phyloP scores from a whole-genome alignment of 345 rosid genomes.

The Eucalyptus microcorys region DNA sequence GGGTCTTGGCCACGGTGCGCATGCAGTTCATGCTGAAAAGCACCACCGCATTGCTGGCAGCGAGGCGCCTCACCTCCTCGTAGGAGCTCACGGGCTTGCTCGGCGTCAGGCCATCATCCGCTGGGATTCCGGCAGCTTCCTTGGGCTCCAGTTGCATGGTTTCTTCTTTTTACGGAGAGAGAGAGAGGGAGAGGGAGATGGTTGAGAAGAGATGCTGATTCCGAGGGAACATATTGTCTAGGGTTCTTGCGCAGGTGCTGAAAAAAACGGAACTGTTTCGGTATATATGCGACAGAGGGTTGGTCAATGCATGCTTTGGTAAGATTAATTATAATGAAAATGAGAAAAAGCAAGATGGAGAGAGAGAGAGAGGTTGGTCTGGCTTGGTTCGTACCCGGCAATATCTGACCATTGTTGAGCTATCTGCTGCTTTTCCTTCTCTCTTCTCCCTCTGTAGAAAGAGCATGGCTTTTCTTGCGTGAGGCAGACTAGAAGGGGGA shows the following conservation, averaged over 20 bases:
- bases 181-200: background rate
- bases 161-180: background rate
- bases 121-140: background rate
- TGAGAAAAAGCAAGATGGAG: too few relatives aligned
- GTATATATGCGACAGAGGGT: background rate
- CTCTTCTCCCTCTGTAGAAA: background rate
- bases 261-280: background rate
- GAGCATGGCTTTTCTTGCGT: too few relatives aligned
- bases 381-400: background rate
- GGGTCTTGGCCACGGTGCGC: conserved; percentile 89
- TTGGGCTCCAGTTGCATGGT: background rate
- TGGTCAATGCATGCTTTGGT: background rate
- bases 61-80: conserved; percentile 40
- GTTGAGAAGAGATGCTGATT: background rate
- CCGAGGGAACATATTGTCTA: background rate
- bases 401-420: background rate
- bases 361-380: background rate
- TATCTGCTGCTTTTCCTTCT: background rate
- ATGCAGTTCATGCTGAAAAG: conserved; percentile 80
- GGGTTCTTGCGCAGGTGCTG: background rate
- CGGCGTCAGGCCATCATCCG: background rate
- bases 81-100: conserved; percentile 7
- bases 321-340: too few relatives aligned
- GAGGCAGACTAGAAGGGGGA: too few relatives aligned
- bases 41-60: conserved; percentile 59